Conservation (phyloP, 140 eudicot species). For the Ambrosia hybrid region DNA sequence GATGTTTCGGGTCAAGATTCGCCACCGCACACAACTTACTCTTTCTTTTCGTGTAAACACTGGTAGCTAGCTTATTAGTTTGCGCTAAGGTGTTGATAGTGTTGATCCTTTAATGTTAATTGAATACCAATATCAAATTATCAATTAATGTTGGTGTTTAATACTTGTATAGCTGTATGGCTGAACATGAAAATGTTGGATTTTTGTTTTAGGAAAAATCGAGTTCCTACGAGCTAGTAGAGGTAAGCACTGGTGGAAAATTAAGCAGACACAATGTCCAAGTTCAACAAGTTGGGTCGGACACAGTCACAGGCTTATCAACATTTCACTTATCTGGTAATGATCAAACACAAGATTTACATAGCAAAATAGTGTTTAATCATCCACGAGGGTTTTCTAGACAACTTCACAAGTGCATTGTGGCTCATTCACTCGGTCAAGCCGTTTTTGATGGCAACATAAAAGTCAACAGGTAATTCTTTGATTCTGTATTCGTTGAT, state of each 20-base stretch:
- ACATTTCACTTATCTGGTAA: conserved; percentile 69
- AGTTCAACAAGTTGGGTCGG: conserved; percentile 82
- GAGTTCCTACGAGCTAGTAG: conserved; percentile 73
- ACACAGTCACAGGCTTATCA: conserved; percentile 76
- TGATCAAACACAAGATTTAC: conserved; percentile 86
- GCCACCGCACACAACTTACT: not conserved
- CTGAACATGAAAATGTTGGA: not conserved
- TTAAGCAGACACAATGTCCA: conserved; percentile 86
- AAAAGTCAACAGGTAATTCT: conserved; percentile 74
- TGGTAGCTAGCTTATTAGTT: not conserved
- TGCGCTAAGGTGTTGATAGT: not conserved
- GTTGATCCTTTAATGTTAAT: not conserved
- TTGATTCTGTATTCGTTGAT: not conserved
- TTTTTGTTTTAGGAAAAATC: conserved; percentile 55
- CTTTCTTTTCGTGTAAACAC: not conserved
- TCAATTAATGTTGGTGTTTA: not conserved
- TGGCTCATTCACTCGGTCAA: conserved; percentile 82
- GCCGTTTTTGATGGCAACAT: conserved; percentile 91
- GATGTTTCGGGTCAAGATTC: too few relatives aligned
- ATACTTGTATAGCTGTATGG: not conserved
- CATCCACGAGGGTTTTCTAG: conserved; percentile 82
- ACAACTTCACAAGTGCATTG: conserved; percentile 94
- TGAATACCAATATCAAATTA: not conserved
- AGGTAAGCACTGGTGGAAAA: conserved; percentile 85
- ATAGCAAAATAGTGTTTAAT: conserved; percentile 75